Evolutionary conservation across 2,329 filamentous ascomycete species (phyloP), one percentile per base, ranked within the genome.

Genomic region (Aspergillus sp.): DNA sequence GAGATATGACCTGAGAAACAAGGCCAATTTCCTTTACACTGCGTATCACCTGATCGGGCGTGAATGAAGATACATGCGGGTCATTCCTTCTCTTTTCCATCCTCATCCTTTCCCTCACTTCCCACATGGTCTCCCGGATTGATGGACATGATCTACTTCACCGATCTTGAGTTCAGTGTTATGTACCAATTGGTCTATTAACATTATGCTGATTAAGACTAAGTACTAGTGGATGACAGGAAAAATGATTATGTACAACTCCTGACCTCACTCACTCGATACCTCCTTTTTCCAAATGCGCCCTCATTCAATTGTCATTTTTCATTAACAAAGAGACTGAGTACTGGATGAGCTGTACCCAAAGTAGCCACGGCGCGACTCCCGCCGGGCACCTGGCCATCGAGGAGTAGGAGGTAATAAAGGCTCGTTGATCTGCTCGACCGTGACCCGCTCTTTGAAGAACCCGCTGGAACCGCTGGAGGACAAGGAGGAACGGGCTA

Each of bases 401-500:
- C 39, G 52, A 11, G 52, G 52, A 6, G 39, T 54, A 6, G 52
- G 52, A 15, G 52, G 52, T 27, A 54, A 17, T 17, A 54, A 25
- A n/a, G 51, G 39, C n/a, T 42, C 52, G 10, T 25, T 13, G 13
- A 54, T 44, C 25, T 42, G 39, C 15, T 54, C 52, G 11, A 54
- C 23, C 10, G 52, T 54, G 25, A 54, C 52, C 5, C 27, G 52
- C 39, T 54, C 52, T 25, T 54, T 54, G 52, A 54, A 54, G 25
- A 54, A 54, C 8, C 25, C 58, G 25, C 60, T 60, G 11, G 59
- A 60, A 3, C 50, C 58, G 7, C 48, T 54, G 2, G 53, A 55
- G 5, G 55, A 54, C 1, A 54, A 27, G 7, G 62, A 57, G 7
- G 55, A 58, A 8, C 61, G 55, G n/a, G 60, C 56, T 8, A 64